Evolutionary conservation across 345 rosid genomes (phyloP), one percentile per base, ranked within the genome.

Genomic region (Crucihimalaya himalaica): DNA sequence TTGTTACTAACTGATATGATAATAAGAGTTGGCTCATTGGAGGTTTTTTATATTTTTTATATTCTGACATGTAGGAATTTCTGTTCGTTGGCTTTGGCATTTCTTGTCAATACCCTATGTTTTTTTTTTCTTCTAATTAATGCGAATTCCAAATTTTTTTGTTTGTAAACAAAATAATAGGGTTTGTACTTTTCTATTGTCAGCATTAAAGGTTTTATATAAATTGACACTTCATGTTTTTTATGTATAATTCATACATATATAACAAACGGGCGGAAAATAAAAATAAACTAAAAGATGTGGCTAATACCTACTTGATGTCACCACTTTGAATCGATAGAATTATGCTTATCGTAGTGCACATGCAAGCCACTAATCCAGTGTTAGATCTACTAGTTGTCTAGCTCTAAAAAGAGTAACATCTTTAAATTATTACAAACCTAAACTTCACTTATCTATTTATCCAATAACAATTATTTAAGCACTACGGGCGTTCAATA

Each of bases 51-150:
- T 65, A 45, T 27, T 34, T 34, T 34, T 18, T 56, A 14, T 35
- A 47, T 18, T 74, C 78, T 57, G 66, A 57, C 67, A 55, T 64
- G 14, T 73, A 42, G 60, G 73, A 66, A 66, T 66, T 74, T 74
- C 34, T 16, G 53, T 74, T 56, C 32, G 37, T 65, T 66, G 35
- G 67, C 35, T 66, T 66, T 74, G 78, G 67, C 32, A 58, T 73
- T 29, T 32, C 15, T 39, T 32, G 47, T 9, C 20, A 55, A 12
- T 63, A n/a, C 34, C 35, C 4, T 50, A 10, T 25, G 3, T n/a
- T 21, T 23, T 15, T 13, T 25, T 34, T 46, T 34, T 32, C 66
- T n/a, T n/a, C n/a, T n/a, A n/a, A n/a, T n/a, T 45, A 21, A 19
- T 14, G 15, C 10, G 50, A 70, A 47, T 48, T 60, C 20, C 11